Evolutionary conservation across 306 rosid species (phyloP).

Genomic region (Abrus precatorius): DNA sequence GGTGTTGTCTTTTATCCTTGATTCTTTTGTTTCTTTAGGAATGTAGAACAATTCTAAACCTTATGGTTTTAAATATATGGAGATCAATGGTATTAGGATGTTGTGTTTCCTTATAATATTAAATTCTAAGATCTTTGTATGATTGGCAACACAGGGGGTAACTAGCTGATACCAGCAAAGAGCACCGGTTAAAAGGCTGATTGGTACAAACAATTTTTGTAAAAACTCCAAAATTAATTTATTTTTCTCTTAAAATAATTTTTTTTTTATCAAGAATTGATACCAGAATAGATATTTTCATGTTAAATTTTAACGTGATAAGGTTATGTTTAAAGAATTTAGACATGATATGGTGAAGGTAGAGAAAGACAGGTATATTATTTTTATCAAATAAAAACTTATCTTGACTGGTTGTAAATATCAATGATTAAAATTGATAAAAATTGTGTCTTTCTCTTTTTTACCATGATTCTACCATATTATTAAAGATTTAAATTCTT

Average conservation of each 20-base stretch:
- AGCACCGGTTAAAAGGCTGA: neutral
- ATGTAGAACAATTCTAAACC: conserved; percentile 26
- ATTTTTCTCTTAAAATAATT: neutral
- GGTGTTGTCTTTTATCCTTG: conserved; percentile 10
- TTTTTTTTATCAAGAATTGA: neutral
- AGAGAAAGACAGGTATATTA: no score
- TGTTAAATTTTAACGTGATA: neutral
- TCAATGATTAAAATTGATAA: no score
- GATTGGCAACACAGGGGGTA: neutral
- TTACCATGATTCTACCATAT: no score
- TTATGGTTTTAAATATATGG: conserved; percentile 23
- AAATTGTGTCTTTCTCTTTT: no score
- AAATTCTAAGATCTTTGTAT: conserved; percentile 7
- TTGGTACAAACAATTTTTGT: neutral
- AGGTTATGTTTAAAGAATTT: neutral
- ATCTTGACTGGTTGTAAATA: no score
- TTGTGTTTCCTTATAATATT: conserved; percentile 3
- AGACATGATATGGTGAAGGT: no score
- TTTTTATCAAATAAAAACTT: no score
- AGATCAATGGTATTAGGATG: conserved; percentile 21
- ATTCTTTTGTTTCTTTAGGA: conserved; percentile 13
- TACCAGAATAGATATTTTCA: neutral
- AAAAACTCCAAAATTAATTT: neutral
- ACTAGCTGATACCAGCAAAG: neutral
- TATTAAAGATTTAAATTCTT: no score